phyloP scores from a whole-genome alignment of 2,329 filamentous ascomycete genomes.

The Knoxdaviesia proteae region DNA sequence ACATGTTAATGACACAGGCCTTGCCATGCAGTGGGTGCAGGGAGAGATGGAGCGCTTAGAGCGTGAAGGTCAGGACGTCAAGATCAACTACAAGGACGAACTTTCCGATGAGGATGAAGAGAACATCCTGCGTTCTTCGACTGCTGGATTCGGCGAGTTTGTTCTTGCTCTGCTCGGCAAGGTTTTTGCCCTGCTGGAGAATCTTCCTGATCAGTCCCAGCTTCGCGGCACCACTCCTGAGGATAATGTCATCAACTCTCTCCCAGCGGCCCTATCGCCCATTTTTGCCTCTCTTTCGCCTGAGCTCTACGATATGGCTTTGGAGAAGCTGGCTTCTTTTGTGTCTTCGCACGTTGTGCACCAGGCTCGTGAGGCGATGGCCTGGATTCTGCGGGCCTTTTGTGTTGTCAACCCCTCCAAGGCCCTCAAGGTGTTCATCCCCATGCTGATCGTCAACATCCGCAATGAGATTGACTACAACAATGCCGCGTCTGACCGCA shows the following conservation, averaged over 20 bases:
- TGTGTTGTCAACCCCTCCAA: slow-evolving; percentile 94
- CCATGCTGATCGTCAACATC: slow-evolving; percentile 77
- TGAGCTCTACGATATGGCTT: slow-evolving; percentile 75
- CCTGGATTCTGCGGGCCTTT: slow-evolving; percentile 89
- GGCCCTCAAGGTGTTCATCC: slow-evolving; percentile 74
- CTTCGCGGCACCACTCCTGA: slow-evolving; percentile 82
- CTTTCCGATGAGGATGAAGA: slow-evolving; percentile 73
- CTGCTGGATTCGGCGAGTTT: slow-evolving; percentile 84
- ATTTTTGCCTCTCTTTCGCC: slow-evolving; percentile 79
- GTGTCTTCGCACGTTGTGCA: slow-evolving; percentile 89
- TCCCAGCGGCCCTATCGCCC: slow-evolving; percentile 79
- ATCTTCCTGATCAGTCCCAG: slow-evolving; percentile 74
- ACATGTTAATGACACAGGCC: slow-evolving; percentile 41
- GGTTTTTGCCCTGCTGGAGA: slow-evolving; percentile 88
- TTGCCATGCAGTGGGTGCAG: slow-evolving; percentile 86
- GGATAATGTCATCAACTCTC: slow-evolving; percentile 88
- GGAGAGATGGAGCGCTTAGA: slow-evolving; percentile 90
- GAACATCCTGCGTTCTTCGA: slow-evolving; percentile 77
- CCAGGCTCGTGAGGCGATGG: slow-evolving; percentile 92
- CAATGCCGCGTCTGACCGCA: slow-evolving; percentile 82
- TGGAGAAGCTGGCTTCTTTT: slow-evolving; percentile 84
- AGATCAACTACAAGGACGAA: slow-evolving; percentile 68
- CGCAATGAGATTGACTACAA: slow-evolving; percentile 95
- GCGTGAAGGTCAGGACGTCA: slow-evolving; percentile 60
- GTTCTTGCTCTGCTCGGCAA: slow-evolving; percentile 76